Conservation (phyloP, 2,329 filamentous ascomycete species). For the Pseudogymnoascus sp. region DNA sequence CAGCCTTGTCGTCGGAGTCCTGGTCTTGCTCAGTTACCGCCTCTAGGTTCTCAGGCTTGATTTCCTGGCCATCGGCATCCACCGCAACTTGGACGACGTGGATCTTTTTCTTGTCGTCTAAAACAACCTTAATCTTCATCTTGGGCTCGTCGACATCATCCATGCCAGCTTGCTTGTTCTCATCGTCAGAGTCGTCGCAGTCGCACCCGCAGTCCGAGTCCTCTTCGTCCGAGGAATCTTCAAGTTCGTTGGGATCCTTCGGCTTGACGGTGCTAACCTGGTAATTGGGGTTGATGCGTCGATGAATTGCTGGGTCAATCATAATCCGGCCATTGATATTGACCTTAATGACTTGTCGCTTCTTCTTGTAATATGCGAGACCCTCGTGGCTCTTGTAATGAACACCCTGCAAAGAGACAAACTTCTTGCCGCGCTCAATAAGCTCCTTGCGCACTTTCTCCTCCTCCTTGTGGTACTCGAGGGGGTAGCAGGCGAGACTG, state of each 20-base stretch:
- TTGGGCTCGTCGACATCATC: slow-evolving; percentile 24
- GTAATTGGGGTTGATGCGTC: slow-evolving; percentile 81
- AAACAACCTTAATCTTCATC: slow-evolving; percentile 28
- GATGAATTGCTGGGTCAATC: slow-evolving; percentile 76
- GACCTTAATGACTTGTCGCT: slow-evolving; percentile 65
- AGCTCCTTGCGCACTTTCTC: slow-evolving; percentile 55
- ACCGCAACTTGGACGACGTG: slow-evolving; percentile 46
- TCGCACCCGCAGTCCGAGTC: slow-evolving; percentile 34
- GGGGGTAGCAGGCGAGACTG: slow-evolving; percentile 65
- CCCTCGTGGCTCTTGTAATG: slow-evolving; percentile 78
- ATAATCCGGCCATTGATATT: slow-evolving; percentile 83
- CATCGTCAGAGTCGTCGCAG: slow-evolving; percentile 34
- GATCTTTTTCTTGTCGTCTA: slow-evolving; percentile 41
- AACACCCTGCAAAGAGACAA: slow-evolving; percentile 70
- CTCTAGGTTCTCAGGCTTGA: slow-evolving; percentile 39
- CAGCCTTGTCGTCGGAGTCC: slow-evolving; percentile 21
- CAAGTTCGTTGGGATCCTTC: slow-evolving; percentile 56
- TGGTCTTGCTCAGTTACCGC: slow-evolving; percentile 16
- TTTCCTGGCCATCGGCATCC: slow-evolving; percentile 45
- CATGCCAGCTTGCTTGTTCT: slow-evolving; percentile 23
- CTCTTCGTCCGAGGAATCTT: slow-evolving; percentile 38
- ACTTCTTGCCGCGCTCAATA: slow-evolving; percentile 75
- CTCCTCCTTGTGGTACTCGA: slow-evolving; percentile 71
- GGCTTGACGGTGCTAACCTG: slow-evolving; percentile 65
- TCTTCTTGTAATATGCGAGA: slow-evolving; percentile 77